phyloP scores from a whole-genome alignment of 768 basidiomycete genomes.

The Dendrothele bispora region DNA sequence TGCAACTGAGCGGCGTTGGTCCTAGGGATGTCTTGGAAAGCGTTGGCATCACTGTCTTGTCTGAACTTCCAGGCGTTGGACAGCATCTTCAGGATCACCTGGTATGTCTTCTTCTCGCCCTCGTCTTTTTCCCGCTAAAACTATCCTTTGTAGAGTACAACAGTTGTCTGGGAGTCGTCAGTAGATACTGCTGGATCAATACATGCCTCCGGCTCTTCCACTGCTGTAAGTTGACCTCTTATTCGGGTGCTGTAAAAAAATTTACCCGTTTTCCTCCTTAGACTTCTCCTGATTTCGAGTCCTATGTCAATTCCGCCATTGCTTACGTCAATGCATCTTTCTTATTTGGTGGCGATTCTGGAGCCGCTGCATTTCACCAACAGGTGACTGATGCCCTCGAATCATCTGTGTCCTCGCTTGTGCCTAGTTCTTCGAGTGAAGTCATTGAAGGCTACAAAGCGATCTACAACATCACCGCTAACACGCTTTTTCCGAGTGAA shows the following conservation, averaged over 20 bases:
- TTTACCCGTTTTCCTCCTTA: neutral
- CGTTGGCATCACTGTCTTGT: constrained; percentile 34
- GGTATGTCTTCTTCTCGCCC: constrained; percentile 16
- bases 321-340: constrained; percentile 44
- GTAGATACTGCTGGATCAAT: constrained; percentile 37
- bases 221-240: constrained; percentile 13
- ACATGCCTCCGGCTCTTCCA: constrained; percentile 23
- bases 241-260: neutral
- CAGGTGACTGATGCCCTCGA: neutral
- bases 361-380: constrained; percentile 27
- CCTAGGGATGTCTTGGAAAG: constrained; percentile 38
- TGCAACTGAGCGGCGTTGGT: constrained; percentile 45
- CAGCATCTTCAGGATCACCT: constrained; percentile 51
- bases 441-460: neutral
- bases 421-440: neutral
- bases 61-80: constrained; percentile 45
- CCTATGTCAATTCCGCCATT: constrained; percentile 51
- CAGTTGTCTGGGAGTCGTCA: constrained; percentile 36
- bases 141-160: constrained; percentile 25
- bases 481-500: neutral
- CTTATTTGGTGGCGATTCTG: constrained; percentile 29
- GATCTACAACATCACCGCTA: neutral
- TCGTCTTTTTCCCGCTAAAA: neutral
- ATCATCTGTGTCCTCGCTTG: neutral
- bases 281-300: constrained; percentile 28